Evolutionary conservation across 805 yeast species (phyloP).

Genomic region (Saccharomycopsis fibuligera): DNA sequence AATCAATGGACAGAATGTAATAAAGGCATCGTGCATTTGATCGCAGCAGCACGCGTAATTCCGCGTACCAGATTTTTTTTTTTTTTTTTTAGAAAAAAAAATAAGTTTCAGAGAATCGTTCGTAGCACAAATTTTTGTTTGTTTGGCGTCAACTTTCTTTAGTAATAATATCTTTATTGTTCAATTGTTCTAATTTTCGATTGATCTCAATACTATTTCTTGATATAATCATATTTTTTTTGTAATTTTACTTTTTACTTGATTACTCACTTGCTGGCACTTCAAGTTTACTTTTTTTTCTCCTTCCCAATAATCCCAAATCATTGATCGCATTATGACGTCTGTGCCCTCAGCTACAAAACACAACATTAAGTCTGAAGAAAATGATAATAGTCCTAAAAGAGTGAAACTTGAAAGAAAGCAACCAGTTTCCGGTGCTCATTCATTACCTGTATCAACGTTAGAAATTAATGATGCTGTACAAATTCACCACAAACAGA

Average conservation of each 20-base stretch:
- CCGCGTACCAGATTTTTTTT: neutral
- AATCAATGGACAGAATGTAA: too few relatives aligned
- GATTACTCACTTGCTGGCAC: neutral
- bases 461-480: neutral
- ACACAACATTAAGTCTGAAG: neutral
- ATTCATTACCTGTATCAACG: constrained; percentile 16
- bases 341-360: neutral
- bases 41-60: neutral
- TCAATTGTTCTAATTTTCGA: neutral
- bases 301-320: neutral
- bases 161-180: neutral
- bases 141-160: neutral
- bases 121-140: too few relatives aligned
- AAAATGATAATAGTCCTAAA: constrained; percentile 1
- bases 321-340: neutral
- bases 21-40: neutral
- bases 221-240: neutral
- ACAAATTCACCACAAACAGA: constrained; percentile 11
- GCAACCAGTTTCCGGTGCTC: constrained; percentile 17
- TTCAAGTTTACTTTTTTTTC: neutral
- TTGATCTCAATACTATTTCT: neutral
- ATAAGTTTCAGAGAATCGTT: neutral
- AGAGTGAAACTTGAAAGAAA: constrained; percentile 14
- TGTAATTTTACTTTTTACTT: neutral
- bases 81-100: neutral